A percentile compares a stretch with the other conserved stretches of the same genome.
Conservation (phyloP, 148 eudicot genomes). For the Vaccinium corymbosum region DNA sequence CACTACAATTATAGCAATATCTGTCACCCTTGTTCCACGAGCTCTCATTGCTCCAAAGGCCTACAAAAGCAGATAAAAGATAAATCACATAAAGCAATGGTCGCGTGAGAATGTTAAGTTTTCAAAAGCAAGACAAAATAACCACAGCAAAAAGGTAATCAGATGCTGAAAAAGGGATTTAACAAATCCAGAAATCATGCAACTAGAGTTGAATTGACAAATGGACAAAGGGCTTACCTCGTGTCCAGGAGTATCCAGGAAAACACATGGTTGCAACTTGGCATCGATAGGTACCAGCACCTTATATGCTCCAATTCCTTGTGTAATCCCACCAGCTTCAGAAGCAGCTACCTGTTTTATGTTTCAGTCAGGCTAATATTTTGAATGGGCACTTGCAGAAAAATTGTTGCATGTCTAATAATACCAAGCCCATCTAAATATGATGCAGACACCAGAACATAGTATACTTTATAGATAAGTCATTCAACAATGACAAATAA, state of each 20-base stretch:
- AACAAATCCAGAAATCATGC: constrained; percentile 3
- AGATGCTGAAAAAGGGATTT: not conserved
- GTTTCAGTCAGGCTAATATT: constrained; percentile 16
- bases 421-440: not conserved
- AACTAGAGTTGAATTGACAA: constrained; percentile 13
- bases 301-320: constrained; percentile 97
- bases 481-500: not conserved
- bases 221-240: constrained; percentile 45
- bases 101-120: not conserved
- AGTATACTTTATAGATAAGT: not conserved
- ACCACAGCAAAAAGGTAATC: not conserved
- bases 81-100: constrained; percentile 10
- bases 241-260: constrained; percentile 98
- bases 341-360: constrained; percentile 81
- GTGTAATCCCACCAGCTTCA: constrained; percentile 99
- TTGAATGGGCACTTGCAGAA: constrained; percentile 13
- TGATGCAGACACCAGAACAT: constrained; percentile 3
- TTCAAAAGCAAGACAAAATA: not conserved
- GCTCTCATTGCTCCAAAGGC: constrained; percentile 99
- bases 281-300: constrained; percentile 84
- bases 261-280: constrained; percentile 69
- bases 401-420: not conserved
- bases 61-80: constrained; percentile 35
- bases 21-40: constrained; percentile 97
- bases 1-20: constrained; percentile 89